Percentiles rank a stretch among this genome's conserved stretches.
phyloP scores from a whole-genome alignment of 1,139 yeast species.

The Trichomonascaceae sp. region DNA sequence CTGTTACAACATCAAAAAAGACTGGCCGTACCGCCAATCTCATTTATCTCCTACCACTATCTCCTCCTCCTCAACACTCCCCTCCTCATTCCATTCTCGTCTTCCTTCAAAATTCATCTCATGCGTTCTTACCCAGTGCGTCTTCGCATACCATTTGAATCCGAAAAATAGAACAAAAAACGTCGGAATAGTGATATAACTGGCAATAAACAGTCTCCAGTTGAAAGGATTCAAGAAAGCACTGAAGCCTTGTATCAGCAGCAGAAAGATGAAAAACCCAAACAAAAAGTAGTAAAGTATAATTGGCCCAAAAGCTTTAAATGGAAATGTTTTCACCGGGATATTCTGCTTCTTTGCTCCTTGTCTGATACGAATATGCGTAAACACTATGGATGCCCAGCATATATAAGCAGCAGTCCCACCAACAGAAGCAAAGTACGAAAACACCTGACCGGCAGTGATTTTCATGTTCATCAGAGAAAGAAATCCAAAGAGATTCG shows the following conservation, averaged over 20 bases:
- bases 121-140: slow-evolving; percentile 5
- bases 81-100: slow-evolving; percentile 5
- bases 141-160: slow-evolving; percentile 9
- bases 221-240: slow-evolving; percentile 7
- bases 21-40: not conserved
- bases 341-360: slow-evolving; percentile 12
- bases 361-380: slow-evolving; percentile 9
- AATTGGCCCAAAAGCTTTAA: slow-evolving; percentile 11
- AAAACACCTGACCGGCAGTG: slow-evolving; percentile 10
- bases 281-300: slow-evolving; percentile 7
- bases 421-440: slow-evolving; percentile 10
- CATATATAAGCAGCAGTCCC: slow-evolving; percentile 14
- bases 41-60: not conserved
- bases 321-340: slow-evolving; percentile 8
- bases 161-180: slow-evolving; percentile 9
- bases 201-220: slow-evolving; percentile 10
- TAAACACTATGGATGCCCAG: slow-evolving; percentile 11
- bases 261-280: slow-evolving; percentile 10
- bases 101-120: slow-evolving; percentile 7
- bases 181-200: slow-evolving; percentile 11
- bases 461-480: slow-evolving; percentile 12
- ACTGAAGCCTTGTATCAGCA: slow-evolving; percentile 11
- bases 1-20: too few relatives aligned
- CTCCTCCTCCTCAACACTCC: not conserved
- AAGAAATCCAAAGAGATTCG: slow-evolving; percentile 11